These are phyloP conservation scores for Pseudogymnoascus sp. DNA, from an alignment of 2,329 filamentous ascomycete species.

Conservation along the genomic window DNA sequence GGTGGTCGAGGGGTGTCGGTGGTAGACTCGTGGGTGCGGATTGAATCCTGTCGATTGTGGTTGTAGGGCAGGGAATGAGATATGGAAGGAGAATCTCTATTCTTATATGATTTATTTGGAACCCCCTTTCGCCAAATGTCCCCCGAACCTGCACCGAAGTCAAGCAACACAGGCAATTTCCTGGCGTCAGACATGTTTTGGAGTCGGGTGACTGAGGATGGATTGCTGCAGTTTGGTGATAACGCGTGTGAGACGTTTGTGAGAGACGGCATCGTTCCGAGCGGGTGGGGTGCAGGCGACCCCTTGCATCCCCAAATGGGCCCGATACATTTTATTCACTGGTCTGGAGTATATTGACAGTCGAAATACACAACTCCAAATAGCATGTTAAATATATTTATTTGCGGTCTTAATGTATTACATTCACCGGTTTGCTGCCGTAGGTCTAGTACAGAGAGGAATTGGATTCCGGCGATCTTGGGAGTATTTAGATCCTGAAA, in stretches of 20 bases:
- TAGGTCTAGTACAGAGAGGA: no score
- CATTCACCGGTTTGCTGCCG: neutral
- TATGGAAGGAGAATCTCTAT: neutral
- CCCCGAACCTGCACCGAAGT: neutral
- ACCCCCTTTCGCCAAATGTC: neutral
- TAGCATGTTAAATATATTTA: neutral
- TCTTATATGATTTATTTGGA: neutral
- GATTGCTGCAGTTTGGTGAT: constrained; percentile 7
- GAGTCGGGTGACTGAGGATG: constrained; percentile 5
- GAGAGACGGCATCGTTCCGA: neutral
- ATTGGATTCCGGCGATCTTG: neutral
- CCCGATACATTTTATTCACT: neutral
- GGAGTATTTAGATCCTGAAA: neutral
- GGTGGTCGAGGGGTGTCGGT: neutral
- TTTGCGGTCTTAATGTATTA: neutral
- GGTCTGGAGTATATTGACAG: neutral
- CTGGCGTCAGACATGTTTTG: neutral
- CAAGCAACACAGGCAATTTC: neutral
- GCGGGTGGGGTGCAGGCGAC: neutral
- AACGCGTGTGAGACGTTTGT: neutral
- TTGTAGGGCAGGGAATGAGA: neutral
- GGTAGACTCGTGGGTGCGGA: neutral
- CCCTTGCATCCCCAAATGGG: neutral
- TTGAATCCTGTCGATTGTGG: neutral
- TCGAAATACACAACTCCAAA: neutral